Evolutionary conservation across 1,284 basidiomycete genomes (phyloP).

Genomic region (Jaminaea rosea): DNA sequence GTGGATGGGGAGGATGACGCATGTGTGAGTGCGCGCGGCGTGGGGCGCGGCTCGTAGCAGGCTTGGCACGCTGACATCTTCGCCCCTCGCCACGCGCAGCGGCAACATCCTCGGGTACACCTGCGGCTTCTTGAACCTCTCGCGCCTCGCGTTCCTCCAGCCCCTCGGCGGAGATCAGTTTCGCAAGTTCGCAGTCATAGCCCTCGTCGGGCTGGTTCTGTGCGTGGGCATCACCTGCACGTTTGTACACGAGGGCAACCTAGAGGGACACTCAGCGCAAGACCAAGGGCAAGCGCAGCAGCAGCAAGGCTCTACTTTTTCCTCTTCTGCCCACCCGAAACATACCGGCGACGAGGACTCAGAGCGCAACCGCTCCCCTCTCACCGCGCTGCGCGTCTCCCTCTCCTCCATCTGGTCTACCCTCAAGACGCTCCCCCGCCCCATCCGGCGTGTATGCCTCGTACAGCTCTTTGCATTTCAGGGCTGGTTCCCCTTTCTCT

Average conservation of each 20-base stretch:
- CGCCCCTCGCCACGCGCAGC: conserved; percentile 26
- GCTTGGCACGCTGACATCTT: no score
- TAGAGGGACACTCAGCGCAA: no score
- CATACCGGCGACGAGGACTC: background rate
- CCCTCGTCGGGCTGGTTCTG: conserved; percentile 64
- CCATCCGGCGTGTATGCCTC: conserved; percentile 56
- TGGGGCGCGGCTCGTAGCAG: no score
- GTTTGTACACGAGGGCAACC: conserved; percentile 54
- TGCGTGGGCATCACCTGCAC: conserved; percentile 82
- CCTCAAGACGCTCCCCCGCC: conserved; percentile 25
- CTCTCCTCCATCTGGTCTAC: conserved; percentile 19
- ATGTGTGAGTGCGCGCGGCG: no score
- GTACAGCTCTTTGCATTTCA: conserved; percentile 82
- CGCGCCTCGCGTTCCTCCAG: conserved; percentile 62
- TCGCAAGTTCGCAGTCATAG: conserved; percentile 83
- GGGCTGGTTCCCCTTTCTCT: conserved; percentile 56
- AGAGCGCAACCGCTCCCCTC: background rate
- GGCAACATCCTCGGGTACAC: conserved; percentile 42
- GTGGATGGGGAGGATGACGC: background rate
- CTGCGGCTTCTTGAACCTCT: conserved; percentile 73
- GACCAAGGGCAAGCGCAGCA: no score
- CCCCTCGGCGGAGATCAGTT: conserved; percentile 89
- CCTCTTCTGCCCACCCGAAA: background rate
- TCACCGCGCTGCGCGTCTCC: background rate
- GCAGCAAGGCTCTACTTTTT: background rate